Evolutionary conservation across 2,329 filamentous ascomycete species (phyloP).

Genomic region (Arthrobotrys entomopaga): DNA sequence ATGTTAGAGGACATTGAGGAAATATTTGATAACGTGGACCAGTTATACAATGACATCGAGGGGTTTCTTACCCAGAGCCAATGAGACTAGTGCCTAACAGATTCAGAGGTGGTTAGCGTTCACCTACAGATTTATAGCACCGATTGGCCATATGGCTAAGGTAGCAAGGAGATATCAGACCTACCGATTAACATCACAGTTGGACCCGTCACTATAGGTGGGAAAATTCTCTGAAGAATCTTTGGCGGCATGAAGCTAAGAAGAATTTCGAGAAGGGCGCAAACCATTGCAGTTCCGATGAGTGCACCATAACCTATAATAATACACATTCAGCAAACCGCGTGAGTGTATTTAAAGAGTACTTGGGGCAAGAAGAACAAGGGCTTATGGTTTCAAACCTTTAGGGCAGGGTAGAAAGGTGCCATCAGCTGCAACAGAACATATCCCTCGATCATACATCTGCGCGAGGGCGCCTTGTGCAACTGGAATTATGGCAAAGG

Average conservation of each 20-base stretch:
- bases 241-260: constrained; percentile 73
- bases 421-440: constrained; percentile 63
- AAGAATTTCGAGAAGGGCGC: constrained; percentile 73
- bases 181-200: constrained; percentile 73
- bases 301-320: constrained; percentile 72
- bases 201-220: constrained; percentile 74
- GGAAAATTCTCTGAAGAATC: constrained; percentile 72
- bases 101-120: too few relatives aligned
- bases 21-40: neutral
- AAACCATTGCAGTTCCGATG: constrained; percentile 67
- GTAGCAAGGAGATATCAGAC: too few relatives aligned
- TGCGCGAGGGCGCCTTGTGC: constrained; percentile 77
- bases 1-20: neutral
- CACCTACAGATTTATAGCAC: too few relatives aligned
- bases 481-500: constrained; percentile 77
- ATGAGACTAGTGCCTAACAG: constrained; percentile 67
- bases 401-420: constrained; percentile 39
- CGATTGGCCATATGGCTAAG: too few relatives aligned
- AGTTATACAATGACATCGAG: neutral
- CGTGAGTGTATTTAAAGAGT: neutral
- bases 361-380: neutral
- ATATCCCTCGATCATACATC: constrained; percentile 76
- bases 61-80: constrained; percentile 62
- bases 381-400: constrained; percentile 9
- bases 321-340: neutral